Base-by-base conservation (phyloP, 176 grass and related monocot genomes). In the Pontederia paniculata region DNA sequence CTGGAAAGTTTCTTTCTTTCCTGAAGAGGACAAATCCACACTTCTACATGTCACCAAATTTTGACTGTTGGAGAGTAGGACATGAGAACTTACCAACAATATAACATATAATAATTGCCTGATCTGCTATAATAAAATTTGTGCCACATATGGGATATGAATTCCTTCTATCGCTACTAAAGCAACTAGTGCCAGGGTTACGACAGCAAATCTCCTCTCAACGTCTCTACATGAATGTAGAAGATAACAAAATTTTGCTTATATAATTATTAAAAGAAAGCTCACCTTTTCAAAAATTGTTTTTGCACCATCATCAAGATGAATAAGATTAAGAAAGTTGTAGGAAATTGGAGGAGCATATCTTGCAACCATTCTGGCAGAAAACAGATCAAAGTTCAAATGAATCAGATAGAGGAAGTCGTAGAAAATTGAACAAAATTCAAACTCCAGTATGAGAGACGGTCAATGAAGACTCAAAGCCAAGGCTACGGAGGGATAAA, bases 291-390 rank as follows among this genome's bases (percentile, higher is more conserved):
- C 93, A 73, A 98, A 98, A 69, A 83, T 84, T 71, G 93, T 98
- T 84, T 88, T 98, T 63, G 84, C 62, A 70, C 91, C 69, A 49
- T 66, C 77, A 65, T 73, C 93, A 74, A 98, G 93, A 76, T 80
- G 86, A 70, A 98, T 98, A 41, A 98, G 80, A 82, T 98, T 98
- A 51, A 98, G 64, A 70, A 98, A 98, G 65, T 98, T 98, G 74
- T 98, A 98, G 43, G 93, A 98, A 88, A 98, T 91, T 45, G 93
- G 93, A 70, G 93, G 83, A 57, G 93, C 93, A 73, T 98, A 98
- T 82, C 93, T 81, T 64, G 93, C 93, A 69, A 98, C 93, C 93
- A 98, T 98, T 81, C 93, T 98, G 70, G 77, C 72, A 75, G 91
- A 80, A 13, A 68, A 20, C 74, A 80, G 73, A 73, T 91, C 69